A percentile compares a stretch with the other conserved stretches of the same genome.
Conservation (phyloP, 768 basidiomycete species). For the Pulveroboletus sp. region DNA sequence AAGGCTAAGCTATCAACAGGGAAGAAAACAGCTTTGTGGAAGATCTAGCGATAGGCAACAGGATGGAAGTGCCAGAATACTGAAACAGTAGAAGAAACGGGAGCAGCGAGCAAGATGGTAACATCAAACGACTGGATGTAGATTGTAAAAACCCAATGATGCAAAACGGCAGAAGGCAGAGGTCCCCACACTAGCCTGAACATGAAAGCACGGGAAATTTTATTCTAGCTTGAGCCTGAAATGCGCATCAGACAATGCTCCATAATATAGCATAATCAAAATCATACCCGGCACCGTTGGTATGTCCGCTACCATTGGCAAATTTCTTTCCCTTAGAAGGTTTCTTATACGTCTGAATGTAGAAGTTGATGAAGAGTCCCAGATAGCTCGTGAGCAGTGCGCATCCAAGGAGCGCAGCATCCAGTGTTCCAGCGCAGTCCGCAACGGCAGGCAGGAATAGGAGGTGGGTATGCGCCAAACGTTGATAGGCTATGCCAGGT, state of each 20-base stretch:
- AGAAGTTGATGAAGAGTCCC: constrained; percentile 94
- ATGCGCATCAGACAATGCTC: background rate
- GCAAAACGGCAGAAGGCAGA: constrained; percentile 14
- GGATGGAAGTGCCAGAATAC: constrained; percentile 9
- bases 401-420: constrained; percentile 88
- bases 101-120: constrained; percentile 14
- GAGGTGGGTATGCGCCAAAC: constrained; percentile 69
- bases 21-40: constrained; percentile 4
- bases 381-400: constrained; percentile 87
- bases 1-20: constrained; percentile 10
- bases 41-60: constrained; percentile 8
- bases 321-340: constrained; percentile 39
- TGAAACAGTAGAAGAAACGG: constrained; percentile 9
- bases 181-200: background rate
- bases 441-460: constrained; percentile 63
- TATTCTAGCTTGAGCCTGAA: constrained; percentile 36
- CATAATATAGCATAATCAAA: background rate
- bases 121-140: constrained; percentile 14
- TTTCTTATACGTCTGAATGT: constrained; percentile 81
- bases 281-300: constrained; percentile 35
- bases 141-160: constrained; percentile 11
- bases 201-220: background rate
- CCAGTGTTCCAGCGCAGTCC: constrained; percentile 87
- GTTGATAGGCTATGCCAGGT: constrained; percentile 61
- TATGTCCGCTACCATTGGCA: constrained; percentile 46